Evolutionary conservation across 768 basidiomycete species (phyloP).

Genomic region (Tricholoma flavovirens): DNA sequence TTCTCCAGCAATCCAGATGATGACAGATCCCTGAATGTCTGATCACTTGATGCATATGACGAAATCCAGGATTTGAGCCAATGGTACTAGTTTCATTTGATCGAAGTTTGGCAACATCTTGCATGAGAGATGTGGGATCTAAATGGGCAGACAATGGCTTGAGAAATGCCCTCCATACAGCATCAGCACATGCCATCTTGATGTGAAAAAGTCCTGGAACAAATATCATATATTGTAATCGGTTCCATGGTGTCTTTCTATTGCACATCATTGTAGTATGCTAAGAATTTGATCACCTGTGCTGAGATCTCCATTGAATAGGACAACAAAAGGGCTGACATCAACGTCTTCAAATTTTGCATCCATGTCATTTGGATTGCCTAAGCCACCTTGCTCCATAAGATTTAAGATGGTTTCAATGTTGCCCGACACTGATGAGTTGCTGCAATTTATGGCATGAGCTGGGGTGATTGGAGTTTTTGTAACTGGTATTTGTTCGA

Average conservation of each 20-base stretch:
- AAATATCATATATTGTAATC: constrained; percentile 3
- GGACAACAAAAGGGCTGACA: neutral
- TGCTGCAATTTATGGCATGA: neutral
- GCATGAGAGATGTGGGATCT: constrained; percentile 15
- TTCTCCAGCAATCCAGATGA: too few species aligned
- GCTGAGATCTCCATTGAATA: neutral
- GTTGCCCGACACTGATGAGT: constrained; percentile 1
- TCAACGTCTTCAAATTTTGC: neutral
- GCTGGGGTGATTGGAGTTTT: neutral
- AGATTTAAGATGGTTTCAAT: constrained; percentile 11
- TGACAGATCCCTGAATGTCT: too few species aligned
- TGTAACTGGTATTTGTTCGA: neutral
- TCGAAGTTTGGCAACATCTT: constrained; percentile 14
- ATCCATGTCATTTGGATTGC: constrained; percentile 10
- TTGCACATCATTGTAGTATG: neutral
- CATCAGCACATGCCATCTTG: too few species aligned
- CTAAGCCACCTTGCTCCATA: constrained; percentile 14
- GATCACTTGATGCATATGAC: constrained; percentile 24
- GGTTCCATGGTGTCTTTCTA: constrained; percentile 13
- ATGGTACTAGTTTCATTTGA: constrained; percentile 23
- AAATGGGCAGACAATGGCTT: constrained; percentile 1
- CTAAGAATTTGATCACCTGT: constrained; percentile 1
- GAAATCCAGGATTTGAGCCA: constrained; percentile 24
- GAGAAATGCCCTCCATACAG: too few species aligned
- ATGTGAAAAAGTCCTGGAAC: too few species aligned